Base-by-base conservation (phyloP, 179 eudicot genomes). In the Nepenthes alata region DNA sequence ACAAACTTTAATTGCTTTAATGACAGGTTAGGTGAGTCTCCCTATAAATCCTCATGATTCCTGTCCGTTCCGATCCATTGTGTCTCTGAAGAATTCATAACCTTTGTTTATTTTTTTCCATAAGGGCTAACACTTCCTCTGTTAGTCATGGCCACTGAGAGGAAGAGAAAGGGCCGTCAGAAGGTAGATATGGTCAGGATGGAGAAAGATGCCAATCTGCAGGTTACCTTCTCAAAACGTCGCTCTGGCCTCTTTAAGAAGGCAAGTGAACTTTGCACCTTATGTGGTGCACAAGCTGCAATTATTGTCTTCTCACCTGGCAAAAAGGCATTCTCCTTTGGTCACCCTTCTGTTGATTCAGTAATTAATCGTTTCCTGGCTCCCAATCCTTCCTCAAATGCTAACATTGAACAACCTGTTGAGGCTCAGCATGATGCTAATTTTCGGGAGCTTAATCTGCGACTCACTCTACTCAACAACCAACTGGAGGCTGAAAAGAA, bases 281-380 rank as follows among this genome's bases (percentile, higher is more conserved):
- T 83, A 25, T 71, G 79, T 8, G 79, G 81, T 5, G 79, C 75
- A 6, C 72, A 83, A 12, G 67, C 66, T 1, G 83, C 77, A 0
- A 70, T 83, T 2, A 41, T 83, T 0, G 81, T 83, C 13, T 83
- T 80, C 65, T 80, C 88, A 1, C 85, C 88, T 0, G 88, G 81
- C 4, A 54, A 51, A 44, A 83, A 83, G 52, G 79, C 65, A 6
- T 83, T 63, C 52, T 77, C 84, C 0, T 83, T 80, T 15, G 87
- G 84, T 10, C 77, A 80, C 15, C 82, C 82, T 0, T 55, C 63
- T 3, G 84, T 82, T 3, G 77, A 78, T 9, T 10, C 35, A 0
- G 14, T 77, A 0, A 37, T 67, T 8, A 49, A 74, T 3, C 70
- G 70, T 2, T 72, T 61, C 49, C 14, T 60, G 4, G 34, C 49